Evolutionary conservation across 2,329 filamentous ascomycete species (phyloP).

Genomic region (Aciculosporium take): DNA sequence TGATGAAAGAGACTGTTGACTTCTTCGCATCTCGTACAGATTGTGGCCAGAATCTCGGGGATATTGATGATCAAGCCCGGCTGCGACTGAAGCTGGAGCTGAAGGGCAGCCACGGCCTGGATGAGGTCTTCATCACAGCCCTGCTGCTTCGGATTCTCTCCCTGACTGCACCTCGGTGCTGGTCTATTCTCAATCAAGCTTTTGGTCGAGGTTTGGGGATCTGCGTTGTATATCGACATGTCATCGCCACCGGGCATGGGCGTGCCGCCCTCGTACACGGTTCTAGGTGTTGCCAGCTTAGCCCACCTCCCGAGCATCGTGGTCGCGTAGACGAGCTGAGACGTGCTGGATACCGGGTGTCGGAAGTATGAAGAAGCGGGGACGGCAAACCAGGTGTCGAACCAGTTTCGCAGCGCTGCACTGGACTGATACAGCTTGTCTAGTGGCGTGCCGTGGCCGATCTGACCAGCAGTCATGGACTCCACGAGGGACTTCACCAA

Average conservation of each 20-base stretch:
- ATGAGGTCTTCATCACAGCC: constrained; percentile 24
- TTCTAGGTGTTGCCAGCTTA: constrained; percentile 27
- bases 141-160: constrained; percentile 2
- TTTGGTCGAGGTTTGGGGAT: constrained; percentile 11
- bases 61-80: constrained; percentile 32
- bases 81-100: constrained; percentile 27
- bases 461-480: constrained; percentile 23
- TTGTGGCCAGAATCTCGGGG: constrained; percentile 24
- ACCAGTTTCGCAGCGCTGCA: constrained; percentile 32
- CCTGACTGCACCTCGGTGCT: not conserved
- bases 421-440: constrained; percentile 37
- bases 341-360: constrained; percentile 29
- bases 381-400: constrained; percentile 32
- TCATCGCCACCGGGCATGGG: constrained; percentile 15
- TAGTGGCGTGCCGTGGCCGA: constrained; percentile 27
- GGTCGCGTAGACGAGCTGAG: constrained; percentile 35
- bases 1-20: constrained; percentile 23
- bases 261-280: constrained; percentile 12
- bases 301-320: constrained; percentile 38
- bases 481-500: constrained; percentile 29
- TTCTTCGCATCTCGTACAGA: constrained; percentile 29
- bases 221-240: constrained; percentile 11
- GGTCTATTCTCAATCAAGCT: constrained; percentile 1
- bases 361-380: constrained; percentile 28
- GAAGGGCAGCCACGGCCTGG: constrained; percentile 25